Conservation (phyloP, 257 asterid genomes). For the Cinchona pubescens region DNA sequence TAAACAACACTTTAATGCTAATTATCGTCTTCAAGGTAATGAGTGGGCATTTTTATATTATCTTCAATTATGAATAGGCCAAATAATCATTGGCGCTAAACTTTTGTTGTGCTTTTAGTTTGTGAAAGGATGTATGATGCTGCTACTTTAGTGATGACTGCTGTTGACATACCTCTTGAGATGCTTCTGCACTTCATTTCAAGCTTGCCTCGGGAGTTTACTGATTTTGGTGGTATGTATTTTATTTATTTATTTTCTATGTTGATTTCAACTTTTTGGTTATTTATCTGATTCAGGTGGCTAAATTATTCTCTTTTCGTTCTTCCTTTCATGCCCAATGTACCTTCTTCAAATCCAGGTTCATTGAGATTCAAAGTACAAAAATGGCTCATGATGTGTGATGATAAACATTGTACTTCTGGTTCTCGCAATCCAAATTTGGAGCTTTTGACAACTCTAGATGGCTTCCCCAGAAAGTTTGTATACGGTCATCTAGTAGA, state of each 20-base stretch:
- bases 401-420: constrained; percentile 21
- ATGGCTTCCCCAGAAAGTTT: constrained; percentile 55
- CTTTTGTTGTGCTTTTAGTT: constrained; percentile 49
- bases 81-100: constrained; percentile 6
- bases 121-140: constrained; percentile 69
- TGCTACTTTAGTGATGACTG: constrained; percentile 61
- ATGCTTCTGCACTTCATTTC: constrained; percentile 70
- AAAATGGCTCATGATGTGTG: constrained; percentile 51
- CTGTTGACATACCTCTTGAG: constrained; percentile 63
- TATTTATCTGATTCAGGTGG: constrained; percentile 1
- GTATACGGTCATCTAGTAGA: constrained; percentile 39
- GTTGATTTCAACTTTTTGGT: background rate
- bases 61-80: background rate
- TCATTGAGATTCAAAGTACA: constrained; percentile 56
- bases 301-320: background rate
- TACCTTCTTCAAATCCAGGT: constrained; percentile 40
- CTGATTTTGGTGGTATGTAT: constrained; percentile 76
- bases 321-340: background rate
- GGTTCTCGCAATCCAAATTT: constrained; percentile 18
- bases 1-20: constrained; percentile 82
- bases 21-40: constrained; percentile 77
- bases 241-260: background rate
- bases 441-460: constrained; percentile 49
- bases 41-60: constrained; percentile 12
- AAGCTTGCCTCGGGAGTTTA: constrained; percentile 76